Evolutionary conservation across 2,329 filamentous ascomycete genomes (phyloP).

Genomic region (Thelonectria rubi): DNA sequence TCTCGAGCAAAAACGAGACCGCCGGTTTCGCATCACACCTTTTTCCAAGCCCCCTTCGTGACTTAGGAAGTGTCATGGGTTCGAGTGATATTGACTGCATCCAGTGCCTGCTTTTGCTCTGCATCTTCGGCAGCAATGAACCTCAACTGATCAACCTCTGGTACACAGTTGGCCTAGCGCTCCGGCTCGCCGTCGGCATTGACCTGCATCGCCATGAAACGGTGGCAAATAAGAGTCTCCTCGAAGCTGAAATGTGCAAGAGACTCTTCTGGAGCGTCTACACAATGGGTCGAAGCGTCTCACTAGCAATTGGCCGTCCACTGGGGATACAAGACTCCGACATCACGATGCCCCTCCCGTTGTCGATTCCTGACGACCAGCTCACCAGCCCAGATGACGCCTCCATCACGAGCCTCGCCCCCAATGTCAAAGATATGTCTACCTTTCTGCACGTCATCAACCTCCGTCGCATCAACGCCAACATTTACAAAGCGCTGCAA

Average conservation of each 20-base stretch:
- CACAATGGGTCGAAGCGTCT: constrained; percentile 37
- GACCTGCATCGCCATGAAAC: constrained; percentile 36
- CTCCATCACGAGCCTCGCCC: constrained; percentile 28
- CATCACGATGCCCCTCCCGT: constrained; percentile 31
- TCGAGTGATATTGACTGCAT: constrained; percentile 35
- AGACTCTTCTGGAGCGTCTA: constrained; percentile 37
- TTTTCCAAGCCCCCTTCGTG: constrained; percentile 32
- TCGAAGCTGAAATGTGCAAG: constrained; percentile 36
- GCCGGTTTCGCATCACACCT: constrained; percentile 29
- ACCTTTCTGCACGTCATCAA: constrained; percentile 36
- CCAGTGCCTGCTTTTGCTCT: constrained; percentile 33
- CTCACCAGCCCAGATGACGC: constrained; percentile 23
- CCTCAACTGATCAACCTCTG: constrained; percentile 37
- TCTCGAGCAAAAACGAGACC: constrained; percentile 24
- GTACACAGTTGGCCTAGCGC: constrained; percentile 36
- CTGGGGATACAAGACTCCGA: constrained; percentile 36
- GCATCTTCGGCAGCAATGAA: constrained; percentile 38
- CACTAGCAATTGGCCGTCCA: constrained; percentile 31
- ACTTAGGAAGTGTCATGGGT: constrained; percentile 28
- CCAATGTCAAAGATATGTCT: constrained; percentile 35
- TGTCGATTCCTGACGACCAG: constrained; percentile 32
- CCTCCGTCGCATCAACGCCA: constrained; percentile 32
- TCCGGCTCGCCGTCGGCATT: constrained; percentile 35
- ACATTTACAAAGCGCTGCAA: constrained; percentile 35
- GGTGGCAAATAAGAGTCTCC: constrained; percentile 18